phyloP scores from a whole-genome alignment of 2,329 filamentous ascomycete genomes.

The Cercospora canescens region DNA sequence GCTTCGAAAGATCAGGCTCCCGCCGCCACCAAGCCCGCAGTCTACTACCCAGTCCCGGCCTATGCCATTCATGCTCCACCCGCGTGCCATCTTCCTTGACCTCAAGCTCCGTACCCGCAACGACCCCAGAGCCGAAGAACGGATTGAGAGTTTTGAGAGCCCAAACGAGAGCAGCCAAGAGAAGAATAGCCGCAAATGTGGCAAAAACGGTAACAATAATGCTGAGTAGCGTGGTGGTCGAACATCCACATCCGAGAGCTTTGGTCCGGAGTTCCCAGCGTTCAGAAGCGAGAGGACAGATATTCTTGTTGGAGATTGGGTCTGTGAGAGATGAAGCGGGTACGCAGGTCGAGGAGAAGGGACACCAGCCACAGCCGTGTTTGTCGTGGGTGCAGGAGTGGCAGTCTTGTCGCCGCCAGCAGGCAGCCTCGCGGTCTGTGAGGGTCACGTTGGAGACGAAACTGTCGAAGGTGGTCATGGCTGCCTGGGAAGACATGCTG shows the following conservation, averaged over 20 bases:
- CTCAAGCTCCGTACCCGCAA: slow-evolving; percentile 33
- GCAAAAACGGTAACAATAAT: slow-evolving; percentile 45
- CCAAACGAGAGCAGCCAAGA: slow-evolving; percentile 36
- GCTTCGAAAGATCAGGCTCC: slow-evolving; percentile 19
- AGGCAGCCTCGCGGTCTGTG: slow-evolving; percentile 23
- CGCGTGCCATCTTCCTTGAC: slow-evolving; percentile 31
- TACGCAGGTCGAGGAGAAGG: slow-evolving; percentile 44
- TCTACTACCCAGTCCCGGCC: slow-evolving; percentile 18
- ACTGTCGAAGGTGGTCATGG: neutral
- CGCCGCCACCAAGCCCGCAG: slow-evolving; percentile 9
- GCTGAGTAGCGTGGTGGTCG: slow-evolving; percentile 48
- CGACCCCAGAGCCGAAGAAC: slow-evolving; percentile 31
- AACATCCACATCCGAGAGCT: slow-evolving; percentile 48
- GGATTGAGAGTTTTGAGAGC: slow-evolving; percentile 25
- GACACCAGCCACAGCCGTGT: slow-evolving; percentile 46
- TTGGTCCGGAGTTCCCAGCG: slow-evolving; percentile 48
- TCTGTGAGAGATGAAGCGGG: slow-evolving; percentile 43
- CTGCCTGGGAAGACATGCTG: neutral
- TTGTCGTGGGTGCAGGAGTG: slow-evolving; percentile 30
- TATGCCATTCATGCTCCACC: slow-evolving; percentile 26
- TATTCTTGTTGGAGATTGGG: slow-evolving; percentile 38
- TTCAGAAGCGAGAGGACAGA: slow-evolving; percentile 42
- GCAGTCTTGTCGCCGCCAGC: slow-evolving; percentile 38
- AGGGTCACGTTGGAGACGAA: neutral
- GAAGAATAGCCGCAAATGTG: slow-evolving; percentile 41